These are phyloP conservation scores for Protomyces inundatus DNA, from an alignment of 1,139 yeast genomes.

Conservation along the genomic window DNA sequence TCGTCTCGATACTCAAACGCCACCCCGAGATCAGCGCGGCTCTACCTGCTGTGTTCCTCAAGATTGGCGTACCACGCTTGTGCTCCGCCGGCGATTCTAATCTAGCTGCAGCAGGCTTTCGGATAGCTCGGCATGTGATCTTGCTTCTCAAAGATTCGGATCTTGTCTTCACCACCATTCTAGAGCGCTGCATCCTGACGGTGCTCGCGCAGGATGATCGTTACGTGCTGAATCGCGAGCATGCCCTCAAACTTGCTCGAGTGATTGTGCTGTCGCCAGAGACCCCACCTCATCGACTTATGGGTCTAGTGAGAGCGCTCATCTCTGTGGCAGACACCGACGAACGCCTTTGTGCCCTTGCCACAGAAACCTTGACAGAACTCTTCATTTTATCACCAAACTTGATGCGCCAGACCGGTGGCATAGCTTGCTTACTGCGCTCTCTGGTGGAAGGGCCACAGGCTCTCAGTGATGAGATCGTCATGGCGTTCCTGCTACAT, in stretches of 20 bases:
- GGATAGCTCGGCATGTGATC: constrained; percentile 60
- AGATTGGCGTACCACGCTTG: background rate
- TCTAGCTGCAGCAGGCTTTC: constrained; percentile 66
- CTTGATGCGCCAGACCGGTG: constrained; percentile 55
- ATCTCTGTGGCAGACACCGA: constrained; percentile 65
- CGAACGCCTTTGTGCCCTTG: constrained; percentile 51
- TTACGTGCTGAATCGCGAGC: constrained; percentile 61
- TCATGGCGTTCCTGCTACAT: constrained; percentile 54
- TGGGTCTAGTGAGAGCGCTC: constrained; percentile 64
- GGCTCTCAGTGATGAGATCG: constrained; percentile 48
- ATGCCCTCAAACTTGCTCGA: constrained; percentile 70
- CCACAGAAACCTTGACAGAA: constrained; percentile 71
- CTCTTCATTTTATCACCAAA: constrained; percentile 56
- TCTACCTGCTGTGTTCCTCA: background rate
- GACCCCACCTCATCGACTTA: constrained; percentile 56
- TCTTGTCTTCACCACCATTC: constrained; percentile 44
- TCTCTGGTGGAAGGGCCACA: constrained; percentile 57
- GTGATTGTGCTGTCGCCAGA: constrained; percentile 51
- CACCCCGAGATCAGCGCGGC: background rate
- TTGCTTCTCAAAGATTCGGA: constrained; percentile 53
- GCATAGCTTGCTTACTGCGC: constrained; percentile 56
- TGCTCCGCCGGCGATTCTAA: constrained; percentile 26
- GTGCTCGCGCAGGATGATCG: constrained; percentile 56
- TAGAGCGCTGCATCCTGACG: constrained; percentile 59
- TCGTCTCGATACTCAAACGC: constrained; percentile 51